Percentiles rank a stretch among this genome's conserved stretches.
These are phyloP conservation scores for Xylaria sp. DNA, from an alignment of 2,329 filamentous ascomycete genomes.

Conservation along the genomic window DNA sequence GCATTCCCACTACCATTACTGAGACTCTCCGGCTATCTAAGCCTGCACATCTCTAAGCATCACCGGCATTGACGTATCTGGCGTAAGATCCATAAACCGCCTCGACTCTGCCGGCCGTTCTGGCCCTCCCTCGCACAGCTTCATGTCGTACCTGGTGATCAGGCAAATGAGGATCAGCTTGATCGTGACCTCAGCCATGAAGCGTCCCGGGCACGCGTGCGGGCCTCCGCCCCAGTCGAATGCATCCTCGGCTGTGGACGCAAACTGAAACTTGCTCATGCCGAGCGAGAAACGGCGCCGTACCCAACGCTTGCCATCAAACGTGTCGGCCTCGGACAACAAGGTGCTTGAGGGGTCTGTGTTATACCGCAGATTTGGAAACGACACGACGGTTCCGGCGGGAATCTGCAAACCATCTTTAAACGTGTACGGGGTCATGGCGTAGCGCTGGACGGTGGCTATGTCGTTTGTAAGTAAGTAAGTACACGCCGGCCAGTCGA, in stretches of 20 bases:
- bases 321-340: constrained; percentile 19
- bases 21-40: constrained; percentile 4
- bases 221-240: constrained; percentile 32
- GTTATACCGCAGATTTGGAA: constrained; percentile 29
- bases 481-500: neutral
- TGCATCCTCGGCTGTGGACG: constrained; percentile 31
- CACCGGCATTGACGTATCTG: constrained; percentile 26
- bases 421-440: constrained; percentile 21
- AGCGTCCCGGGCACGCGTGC: constrained; percentile 33
- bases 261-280: constrained; percentile 34
- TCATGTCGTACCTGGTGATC: constrained; percentile 33
- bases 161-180: constrained; percentile 34
- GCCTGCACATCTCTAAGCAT: constrained; percentile 23
- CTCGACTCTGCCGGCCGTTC: constrained; percentile 26
- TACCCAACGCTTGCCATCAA: constrained; percentile 31
- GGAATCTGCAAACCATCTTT: constrained; percentile 29
- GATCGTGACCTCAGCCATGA: constrained; percentile 30
- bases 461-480: too few relatives aligned
- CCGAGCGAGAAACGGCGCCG: constrained; percentile 20
- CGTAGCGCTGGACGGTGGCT: constrained; percentile 24
- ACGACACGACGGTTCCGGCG: constrained; percentile 25
- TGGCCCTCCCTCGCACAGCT: constrained; percentile 19
- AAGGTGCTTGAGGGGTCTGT: constrained; percentile 11
- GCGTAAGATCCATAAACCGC: constrained; percentile 21
- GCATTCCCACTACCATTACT: neutral